Evolutionary conservation across 148 eudicot genomes (phyloP), one percentile per base, ranked within the genome.

Genomic region (Polygonum aviculare): DNA sequence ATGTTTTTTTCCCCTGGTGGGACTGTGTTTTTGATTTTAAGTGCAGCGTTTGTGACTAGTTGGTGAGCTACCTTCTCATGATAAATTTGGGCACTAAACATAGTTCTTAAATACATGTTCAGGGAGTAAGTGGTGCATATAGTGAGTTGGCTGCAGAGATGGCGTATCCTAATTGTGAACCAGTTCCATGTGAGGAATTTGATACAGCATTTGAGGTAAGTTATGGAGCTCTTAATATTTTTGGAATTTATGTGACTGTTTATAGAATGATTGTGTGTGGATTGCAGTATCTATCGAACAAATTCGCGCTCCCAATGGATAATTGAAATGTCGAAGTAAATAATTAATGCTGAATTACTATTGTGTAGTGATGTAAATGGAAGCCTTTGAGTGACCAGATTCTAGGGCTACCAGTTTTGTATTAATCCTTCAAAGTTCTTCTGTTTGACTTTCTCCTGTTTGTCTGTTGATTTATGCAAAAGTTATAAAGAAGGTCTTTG

Each of bases 101-200:
- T 36, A 8, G 19, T 22, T 65, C 69, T 49, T 77, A 5, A 44
- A 22, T 44, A 44, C 69, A 12, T 72, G n/a, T 45, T 54, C 79
- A 88, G 94, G 92, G 94, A 74, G 87, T 87, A 81, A 85, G 79
- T 69, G 94, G 94, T 55, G 94, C 94, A 52, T 88, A 88, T 75
- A 90, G 92, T 77, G 87, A 90, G 50, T 76, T 87, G 74, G 91
- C 94, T 22, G 88, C 91, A 4, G 81, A 82, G 62, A 88, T 69
- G 79, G 94, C 91, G 4, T 90, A 85, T 78, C 89, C 90, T 2
- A 81, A 85, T 49, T 90, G 91, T 78, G 87, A 88, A 81, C 76
- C 92, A 26, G 90, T 90, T 69, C 94, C 94, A 71, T 90, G 94
- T 73, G 90, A 85, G 75, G 89, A 88, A 73, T 90, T 88, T 70